Conservation (phyloP, 1,139 yeast species). For the Debaryomycetaceae sp. region DNA sequence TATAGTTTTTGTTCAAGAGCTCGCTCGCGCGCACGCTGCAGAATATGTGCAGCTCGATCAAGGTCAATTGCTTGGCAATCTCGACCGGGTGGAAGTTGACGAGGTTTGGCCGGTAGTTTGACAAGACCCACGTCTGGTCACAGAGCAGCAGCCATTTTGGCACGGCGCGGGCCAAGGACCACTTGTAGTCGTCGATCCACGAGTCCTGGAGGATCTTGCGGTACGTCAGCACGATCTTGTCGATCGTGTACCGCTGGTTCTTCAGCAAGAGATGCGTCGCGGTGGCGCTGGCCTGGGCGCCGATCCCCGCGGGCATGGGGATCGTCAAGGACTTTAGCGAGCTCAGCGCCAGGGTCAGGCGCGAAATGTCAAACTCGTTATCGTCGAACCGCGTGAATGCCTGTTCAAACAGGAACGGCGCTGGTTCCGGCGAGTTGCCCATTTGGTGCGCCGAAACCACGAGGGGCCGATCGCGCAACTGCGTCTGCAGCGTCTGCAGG, state of each 20-base stretch:
- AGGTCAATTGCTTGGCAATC: slow-evolving; percentile 74
- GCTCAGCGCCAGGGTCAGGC: slow-evolving; percentile 27
- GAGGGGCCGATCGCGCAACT: slow-evolving; percentile 37
- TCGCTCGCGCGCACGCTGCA: slow-evolving; percentile 62
- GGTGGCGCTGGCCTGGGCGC: slow-evolving; percentile 32
- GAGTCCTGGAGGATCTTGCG: slow-evolving; percentile 39
- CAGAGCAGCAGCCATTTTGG: slow-evolving; percentile 30
- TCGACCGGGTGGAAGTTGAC: slow-evolving; percentile 71
- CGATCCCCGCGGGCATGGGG: slow-evolving; percentile 34
- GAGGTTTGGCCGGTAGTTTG: slow-evolving; percentile 40
- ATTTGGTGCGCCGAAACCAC: slow-evolving; percentile 18
- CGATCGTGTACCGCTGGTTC: slow-evolving; percentile 31
- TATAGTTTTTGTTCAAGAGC: slow-evolving; percentile 61
- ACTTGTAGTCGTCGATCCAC: slow-evolving; percentile 29
- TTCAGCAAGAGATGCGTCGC: slow-evolving; percentile 26
- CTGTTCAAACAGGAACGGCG: slow-evolving; percentile 25
- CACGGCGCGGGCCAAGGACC: slow-evolving; percentile 11
- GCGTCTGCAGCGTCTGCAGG: slow-evolving; percentile 10
- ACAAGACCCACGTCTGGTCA: slow-evolving; percentile 37
- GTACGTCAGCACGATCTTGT: slow-evolving; percentile 36
- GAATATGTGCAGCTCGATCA: slow-evolving; percentile 67
- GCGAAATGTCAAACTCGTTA: slow-evolving; percentile 41
- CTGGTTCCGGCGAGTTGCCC: slow-evolving; percentile 8
- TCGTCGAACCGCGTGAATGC: slow-evolving; percentile 15
- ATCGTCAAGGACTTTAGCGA: slow-evolving; percentile 28